Percentiles rank a stretch among this genome's conserved stretches.
Evolutionary conservation across 495 filamentous ascomycete genomes (phyloP).

Genomic region (Lophiostoma macrostomum): DNA sequence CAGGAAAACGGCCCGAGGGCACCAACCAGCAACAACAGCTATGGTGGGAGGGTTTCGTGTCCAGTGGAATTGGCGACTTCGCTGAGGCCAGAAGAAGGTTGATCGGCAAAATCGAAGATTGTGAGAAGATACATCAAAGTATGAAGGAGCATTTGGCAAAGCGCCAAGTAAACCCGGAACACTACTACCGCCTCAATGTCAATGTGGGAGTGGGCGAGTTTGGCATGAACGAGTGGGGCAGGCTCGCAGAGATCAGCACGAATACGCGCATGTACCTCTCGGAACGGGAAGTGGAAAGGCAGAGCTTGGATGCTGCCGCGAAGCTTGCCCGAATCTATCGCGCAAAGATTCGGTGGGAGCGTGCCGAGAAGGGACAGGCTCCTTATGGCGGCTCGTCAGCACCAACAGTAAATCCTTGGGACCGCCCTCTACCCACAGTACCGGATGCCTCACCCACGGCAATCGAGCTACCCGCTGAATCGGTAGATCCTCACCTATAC

Average conservation of each 20-base stretch:
- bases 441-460: constrained; percentile 48
- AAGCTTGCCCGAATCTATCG: constrained; percentile 81
- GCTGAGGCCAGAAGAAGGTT: constrained; percentile 82
- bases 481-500: constrained; percentile 42
- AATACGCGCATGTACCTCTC: constrained; percentile 81
- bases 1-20: constrained; percentile 77
- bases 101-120: constrained; percentile 89
- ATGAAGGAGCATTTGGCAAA: constrained; percentile 77
- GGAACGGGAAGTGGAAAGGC: constrained; percentile 64
- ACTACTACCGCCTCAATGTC: constrained; percentile 97
- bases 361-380: constrained; percentile 22
- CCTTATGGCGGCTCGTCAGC: not conserved
- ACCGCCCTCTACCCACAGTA: constrained; percentile 34
- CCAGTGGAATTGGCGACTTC: constrained; percentile 67
- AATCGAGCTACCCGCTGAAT: constrained; percentile 64
- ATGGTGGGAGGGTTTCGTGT: constrained; percentile 94
- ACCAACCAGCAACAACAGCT: constrained; percentile 63
- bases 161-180: constrained; percentile 77
- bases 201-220: constrained; percentile 97
- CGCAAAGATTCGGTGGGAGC: constrained; percentile 52
- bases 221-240: constrained; percentile 97
- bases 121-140: constrained; percentile 81
- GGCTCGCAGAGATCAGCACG: constrained; percentile 88
- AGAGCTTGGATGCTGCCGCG: constrained; percentile 71
- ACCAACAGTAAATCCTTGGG: constrained; percentile 30